Evolutionary conservation across 345 rosid species (phyloP).

Genomic region (Triadica sebifera): DNA sequence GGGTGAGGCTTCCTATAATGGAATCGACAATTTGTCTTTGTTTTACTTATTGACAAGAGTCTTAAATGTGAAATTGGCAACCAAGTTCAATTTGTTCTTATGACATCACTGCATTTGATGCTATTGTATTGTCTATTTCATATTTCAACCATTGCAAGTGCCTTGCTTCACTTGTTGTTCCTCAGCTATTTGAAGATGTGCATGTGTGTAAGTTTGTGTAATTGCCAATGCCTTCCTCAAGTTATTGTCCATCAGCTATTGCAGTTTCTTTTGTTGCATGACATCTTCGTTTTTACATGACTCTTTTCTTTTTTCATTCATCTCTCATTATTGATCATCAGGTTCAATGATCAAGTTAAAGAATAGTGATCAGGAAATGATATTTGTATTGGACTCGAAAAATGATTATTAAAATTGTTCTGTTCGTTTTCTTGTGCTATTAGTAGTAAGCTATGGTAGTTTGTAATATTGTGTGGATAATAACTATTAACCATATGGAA

Average conservation of each 20-base stretch:
- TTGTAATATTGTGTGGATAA: too few species aligned
- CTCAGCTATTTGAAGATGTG: too few species aligned
- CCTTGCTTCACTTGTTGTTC: too few species aligned
- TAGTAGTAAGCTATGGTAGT: not conserved
- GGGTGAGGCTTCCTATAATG: conserved; percentile 51
- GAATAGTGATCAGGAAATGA: too few species aligned
- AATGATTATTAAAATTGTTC: too few species aligned
- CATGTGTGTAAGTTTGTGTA: too few species aligned
- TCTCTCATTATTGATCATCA: not conserved
- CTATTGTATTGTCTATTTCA: not conserved
- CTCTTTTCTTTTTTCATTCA: not conserved
- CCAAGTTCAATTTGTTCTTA: not conserved
- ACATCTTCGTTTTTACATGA: not conserved
- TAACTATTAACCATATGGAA: too few species aligned
- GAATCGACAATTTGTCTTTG: too few species aligned
- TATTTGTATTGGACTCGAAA: not conserved
- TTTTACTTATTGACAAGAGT: not conserved
- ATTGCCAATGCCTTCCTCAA: not conserved
- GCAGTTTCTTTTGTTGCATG: not conserved
- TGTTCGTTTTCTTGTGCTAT: not conserved
- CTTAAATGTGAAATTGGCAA: not conserved
- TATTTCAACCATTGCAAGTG: too few species aligned
- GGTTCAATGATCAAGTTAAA: not conserved
- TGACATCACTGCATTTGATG: not conserved
- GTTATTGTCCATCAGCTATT: not conserved